Conservation (phyloP, 495 filamentous ascomycete species). For the Neurospora sp. region DNA sequence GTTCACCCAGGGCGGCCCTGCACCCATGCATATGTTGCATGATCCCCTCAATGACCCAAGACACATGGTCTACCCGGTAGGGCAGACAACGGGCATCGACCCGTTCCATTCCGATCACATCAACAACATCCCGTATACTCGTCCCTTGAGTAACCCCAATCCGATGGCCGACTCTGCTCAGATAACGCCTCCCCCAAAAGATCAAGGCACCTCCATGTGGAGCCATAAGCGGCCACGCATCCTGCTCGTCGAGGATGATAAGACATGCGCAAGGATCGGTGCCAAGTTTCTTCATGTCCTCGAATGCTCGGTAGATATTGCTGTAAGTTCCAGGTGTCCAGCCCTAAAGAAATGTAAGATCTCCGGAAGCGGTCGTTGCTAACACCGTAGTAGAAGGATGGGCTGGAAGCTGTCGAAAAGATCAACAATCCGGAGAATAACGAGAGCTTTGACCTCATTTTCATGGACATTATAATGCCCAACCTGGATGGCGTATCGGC, state of each 20-base stretch:
- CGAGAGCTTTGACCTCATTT: slow-evolving; percentile 80
- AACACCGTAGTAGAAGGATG: slow-evolving; percentile 41
- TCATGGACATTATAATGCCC: slow-evolving; percentile 99
- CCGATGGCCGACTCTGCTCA: slow-evolving; percentile 18
- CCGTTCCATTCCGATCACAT: slow-evolving; percentile 91
- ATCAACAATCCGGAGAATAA: slow-evolving; percentile 51
- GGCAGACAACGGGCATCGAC: slow-evolving; percentile 82
- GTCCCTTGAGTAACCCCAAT: slow-evolving; percentile 30
- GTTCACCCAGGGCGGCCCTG: slow-evolving; percentile 30
- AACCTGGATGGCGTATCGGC: slow-evolving; percentile 91
- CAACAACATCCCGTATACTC: slow-evolving; percentile 79
- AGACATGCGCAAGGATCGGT: slow-evolving; percentile 86
- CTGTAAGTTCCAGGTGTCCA: slow-evolving; percentile 51
- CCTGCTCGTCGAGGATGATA: slow-evolving; percentile 90
- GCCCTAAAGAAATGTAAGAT: background rate
- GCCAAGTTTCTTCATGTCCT: slow-evolving; percentile 88
- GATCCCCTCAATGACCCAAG: slow-evolving; percentile 58
- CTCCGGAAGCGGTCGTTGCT: background rate
- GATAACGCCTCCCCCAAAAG: slow-evolving; percentile 19
- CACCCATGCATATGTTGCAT: slow-evolving; percentile 29
- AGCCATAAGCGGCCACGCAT: slow-evolving; percentile 70
- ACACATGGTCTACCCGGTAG: slow-evolving; percentile 81
- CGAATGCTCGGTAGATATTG: slow-evolving; percentile 79
- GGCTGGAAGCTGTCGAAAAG: slow-evolving; percentile 87
- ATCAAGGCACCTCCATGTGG: slow-evolving; percentile 45